Evolutionary conservation across 2,329 filamentous ascomycete genomes (phyloP).

Genomic region (Colletotrichum sp.): DNA sequence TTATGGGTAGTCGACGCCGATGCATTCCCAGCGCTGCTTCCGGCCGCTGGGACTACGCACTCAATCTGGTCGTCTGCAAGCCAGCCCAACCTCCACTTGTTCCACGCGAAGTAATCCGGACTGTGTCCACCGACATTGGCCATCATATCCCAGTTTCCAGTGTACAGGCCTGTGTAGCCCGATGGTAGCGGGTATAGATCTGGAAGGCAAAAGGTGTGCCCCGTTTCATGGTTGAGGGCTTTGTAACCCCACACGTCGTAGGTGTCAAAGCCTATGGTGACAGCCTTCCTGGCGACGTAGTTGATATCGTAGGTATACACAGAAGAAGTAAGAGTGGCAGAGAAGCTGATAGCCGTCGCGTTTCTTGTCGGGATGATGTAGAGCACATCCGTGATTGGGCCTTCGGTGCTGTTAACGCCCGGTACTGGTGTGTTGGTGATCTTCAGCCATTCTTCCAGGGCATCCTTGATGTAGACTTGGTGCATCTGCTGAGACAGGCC

Average conservation of each 20-base stretch:
- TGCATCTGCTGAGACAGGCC: conserved; percentile 29
- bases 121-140: conserved; percentile 36
- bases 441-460: conserved; percentile 26
- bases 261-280: conserved; percentile 36
- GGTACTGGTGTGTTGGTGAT: conserved; percentile 13
- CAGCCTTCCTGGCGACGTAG: conserved; percentile 33
- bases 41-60: conserved; percentile 29
- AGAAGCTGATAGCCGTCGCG: conserved; percentile 30
- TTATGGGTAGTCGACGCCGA: conserved; percentile 28
- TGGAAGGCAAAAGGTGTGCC: conserved; percentile 42
- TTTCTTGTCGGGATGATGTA: conserved; percentile 32
- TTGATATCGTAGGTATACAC: conserved; percentile 27
- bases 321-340: conserved; percentile 28
- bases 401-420: background rate
- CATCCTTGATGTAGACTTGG: conserved; percentile 33
- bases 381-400: conserved; percentile 28
- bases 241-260: conserved; percentile 36
- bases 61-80: conserved; percentile 35
- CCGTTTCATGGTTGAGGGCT: conserved; percentile 41
- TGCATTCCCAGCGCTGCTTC: background rate
- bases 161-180: conserved; percentile 30
- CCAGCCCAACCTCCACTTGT: conserved; percentile 45
- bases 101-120: conserved; percentile 42
- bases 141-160: conserved; percentile 43
- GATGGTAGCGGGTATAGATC: conserved; percentile 38